Percentiles rank a stretch among this genome's conserved stretches.
These are phyloP conservation scores for Aureobasidium musti DNA, from an alignment of 2,329 filamentous ascomycete species.

Conservation along the genomic window DNA sequence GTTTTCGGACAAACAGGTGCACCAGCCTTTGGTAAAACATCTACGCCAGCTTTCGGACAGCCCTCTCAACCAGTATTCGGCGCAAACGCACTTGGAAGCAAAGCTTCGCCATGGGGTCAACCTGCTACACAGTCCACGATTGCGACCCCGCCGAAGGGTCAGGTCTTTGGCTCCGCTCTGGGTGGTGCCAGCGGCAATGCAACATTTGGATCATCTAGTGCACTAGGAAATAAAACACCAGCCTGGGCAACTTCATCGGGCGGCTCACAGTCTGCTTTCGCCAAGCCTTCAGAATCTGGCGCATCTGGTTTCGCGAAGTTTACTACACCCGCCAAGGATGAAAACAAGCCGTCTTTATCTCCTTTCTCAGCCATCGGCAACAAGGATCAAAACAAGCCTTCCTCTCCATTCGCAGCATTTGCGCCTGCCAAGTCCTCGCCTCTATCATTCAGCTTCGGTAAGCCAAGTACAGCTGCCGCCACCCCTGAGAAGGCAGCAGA, in stretches of 20 bases:
- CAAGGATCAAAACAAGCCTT: constrained; percentile 31
- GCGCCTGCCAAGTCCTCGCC: constrained; percentile 38
- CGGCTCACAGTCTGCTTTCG: constrained; percentile 33
- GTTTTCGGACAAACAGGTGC: constrained; percentile 14
- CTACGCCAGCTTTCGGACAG: constrained; percentile 29
- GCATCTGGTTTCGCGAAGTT: constrained; percentile 38
- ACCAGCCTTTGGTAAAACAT: not conserved
- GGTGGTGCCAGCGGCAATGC: constrained; percentile 28
- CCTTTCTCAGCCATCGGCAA: constrained; percentile 29
- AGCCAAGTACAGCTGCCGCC: constrained; percentile 28
- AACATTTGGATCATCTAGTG: constrained; percentile 34
- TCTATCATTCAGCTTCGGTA: constrained; percentile 30
- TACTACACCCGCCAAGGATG: constrained; percentile 37
- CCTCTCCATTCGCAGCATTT: constrained; percentile 35
- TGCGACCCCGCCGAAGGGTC: constrained; percentile 25
- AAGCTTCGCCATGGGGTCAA: constrained; percentile 37
- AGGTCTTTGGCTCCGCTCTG: constrained; percentile 35
- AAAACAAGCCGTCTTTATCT: constrained; percentile 37
- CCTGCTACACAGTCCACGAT: constrained; percentile 29
- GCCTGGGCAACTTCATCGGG: constrained; percentile 31
- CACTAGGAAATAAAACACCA: constrained; percentile 32
- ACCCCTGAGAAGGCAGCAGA: constrained; percentile 32
- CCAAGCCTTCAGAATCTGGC: constrained; percentile 36
- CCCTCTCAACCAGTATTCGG: constrained; percentile 15
- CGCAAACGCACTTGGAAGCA: constrained; percentile 36